These are phyloP conservation scores for Acer negundo DNA, from an alignment of 345 rosid genomes.

Conservation along the genomic window DNA sequence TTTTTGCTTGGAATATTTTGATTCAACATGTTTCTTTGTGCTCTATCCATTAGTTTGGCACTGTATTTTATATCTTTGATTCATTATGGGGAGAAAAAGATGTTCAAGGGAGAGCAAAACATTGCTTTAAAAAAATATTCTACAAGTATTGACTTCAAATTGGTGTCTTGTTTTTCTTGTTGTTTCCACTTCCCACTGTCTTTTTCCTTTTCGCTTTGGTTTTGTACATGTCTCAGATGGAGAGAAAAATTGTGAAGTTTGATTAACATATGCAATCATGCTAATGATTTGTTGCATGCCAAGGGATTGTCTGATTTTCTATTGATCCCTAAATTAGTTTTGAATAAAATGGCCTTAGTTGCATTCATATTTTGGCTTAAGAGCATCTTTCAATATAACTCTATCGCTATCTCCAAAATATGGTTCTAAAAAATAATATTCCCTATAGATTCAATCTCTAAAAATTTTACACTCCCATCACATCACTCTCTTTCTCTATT, in stretches of 20 bases:
- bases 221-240: neutral
- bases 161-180: neutral
- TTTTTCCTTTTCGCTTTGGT: neutral
- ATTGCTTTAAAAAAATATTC: neutral
- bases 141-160: neutral
- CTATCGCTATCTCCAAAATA: neutral
- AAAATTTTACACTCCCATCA: no score
- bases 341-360: neutral
- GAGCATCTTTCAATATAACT: no score
- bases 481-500: no score
- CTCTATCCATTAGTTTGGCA: neutral
- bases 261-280: neutral
- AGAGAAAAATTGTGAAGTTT: neutral
- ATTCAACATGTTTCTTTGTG: no score
- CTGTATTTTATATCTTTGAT: neutral
- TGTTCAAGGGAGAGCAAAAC: neutral
- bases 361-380: neutral
- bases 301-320: neutral
- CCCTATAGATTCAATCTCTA: no score
- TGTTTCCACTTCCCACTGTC: neutral
- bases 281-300: neutral
- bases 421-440: no score
- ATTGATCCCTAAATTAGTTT: neutral
- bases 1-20: neutral
- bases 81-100: neutral